A percentile compares a stretch with the other conserved stretches of the same genome.
Conservation (phyloP, 306 rosid species). For the Cicer chorassanicum region DNA sequence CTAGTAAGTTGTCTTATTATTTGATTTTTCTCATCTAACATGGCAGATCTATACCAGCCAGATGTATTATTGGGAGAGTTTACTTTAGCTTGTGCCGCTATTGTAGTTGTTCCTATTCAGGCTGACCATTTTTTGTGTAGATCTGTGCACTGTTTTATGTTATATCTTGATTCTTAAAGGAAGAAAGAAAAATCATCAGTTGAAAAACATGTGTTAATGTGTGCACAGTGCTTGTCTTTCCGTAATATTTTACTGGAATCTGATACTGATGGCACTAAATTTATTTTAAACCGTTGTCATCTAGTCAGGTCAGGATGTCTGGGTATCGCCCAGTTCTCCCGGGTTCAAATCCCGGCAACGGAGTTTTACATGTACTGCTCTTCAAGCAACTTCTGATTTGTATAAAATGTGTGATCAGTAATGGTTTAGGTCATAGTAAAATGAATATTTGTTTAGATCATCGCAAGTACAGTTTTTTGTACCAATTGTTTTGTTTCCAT, state of each 20-base stretch:
- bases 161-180: slow-evolving; percentile 39
- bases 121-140: slow-evolving; percentile 28
- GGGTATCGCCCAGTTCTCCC: slow-evolving; percentile 66
- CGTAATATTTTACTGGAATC: slow-evolving; percentile 28
- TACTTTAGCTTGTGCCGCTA: slow-evolving; percentile 37
- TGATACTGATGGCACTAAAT: slow-evolving; percentile 38
- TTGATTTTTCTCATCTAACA: slow-evolving; percentile 22
- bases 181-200: slow-evolving; percentile 20
- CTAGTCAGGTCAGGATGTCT: slow-evolving; percentile 70
- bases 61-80: slow-evolving; percentile 31
- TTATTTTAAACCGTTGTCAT: slow-evolving; percentile 57
- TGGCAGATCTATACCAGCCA: slow-evolving; percentile 35
- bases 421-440: slow-evolving; percentile 8
- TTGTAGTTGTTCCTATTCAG: slow-evolving; percentile 19
- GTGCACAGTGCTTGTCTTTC: slow-evolving; percentile 10
- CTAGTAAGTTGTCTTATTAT: slow-evolving; percentile 16
- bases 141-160: slow-evolving; percentile 17
- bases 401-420: slow-evolving; percentile 3
- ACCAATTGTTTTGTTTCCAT: slow-evolving; percentile 22
- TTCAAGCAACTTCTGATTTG: slow-evolving; percentile 31
- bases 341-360: slow-evolving; percentile 73
- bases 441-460: slow-evolving; percentile 23
- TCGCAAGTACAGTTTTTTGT: neutral
- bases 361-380: slow-evolving; percentile 39
- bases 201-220: slow-evolving; percentile 14